Base-by-base conservation (phyloP, 2,329 filamentous ascomycete genomes). In the Botryotinia calthae region DNA sequence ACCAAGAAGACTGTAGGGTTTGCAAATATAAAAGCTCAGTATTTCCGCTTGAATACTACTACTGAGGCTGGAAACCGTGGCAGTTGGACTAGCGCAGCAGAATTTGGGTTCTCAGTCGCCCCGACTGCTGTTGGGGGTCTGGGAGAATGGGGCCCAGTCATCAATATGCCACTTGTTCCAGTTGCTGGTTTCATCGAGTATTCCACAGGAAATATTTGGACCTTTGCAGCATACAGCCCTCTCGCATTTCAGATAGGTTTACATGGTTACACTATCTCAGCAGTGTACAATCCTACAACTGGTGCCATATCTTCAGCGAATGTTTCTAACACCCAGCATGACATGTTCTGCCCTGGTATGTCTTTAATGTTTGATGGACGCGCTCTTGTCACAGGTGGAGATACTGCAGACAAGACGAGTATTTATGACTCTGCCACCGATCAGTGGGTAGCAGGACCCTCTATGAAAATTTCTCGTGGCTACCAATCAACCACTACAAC, bases 211-310 rank as follows among this genome's bases (percentile, higher is more conserved):
- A 74, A 74, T 14, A 73, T 77, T 16, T 51, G 74, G 12, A 74
- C 74, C 1, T 77, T 72, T 31, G 65, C 76, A 18, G 71, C 75
- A 20, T 75, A 66, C n/a, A 54, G 34, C 2, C n/a, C 46, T 20
- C 59, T 70, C n/a, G 42, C 66, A 8, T 76, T 72, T 69, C 64
- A 40, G 46, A 20, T 20, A 51, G 56, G 18, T 7, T 8, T 37
- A 18, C 61, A 62, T 72, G 80, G 81, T 4, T 75, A 76, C 20
- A 82, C 82, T 1, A 74, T 79, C 31, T 80, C 80, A 12, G 79
- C 79, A 10, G 78, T 77, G n/a, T 82, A 79, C 67, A 77, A 82
- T 74, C 79, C 79, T 31, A 70, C 72, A 6, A 80, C 76, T 0
- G 76, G 76, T 14, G 70, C 73, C 10, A 76, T 79, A 1, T 79